Percentiles rank a stretch among this genome's conserved stretches.
Evolutionary conservation across 1,284 basidiomycete genomes (phyloP).

Genomic region (Sparassis latifolia): DNA sequence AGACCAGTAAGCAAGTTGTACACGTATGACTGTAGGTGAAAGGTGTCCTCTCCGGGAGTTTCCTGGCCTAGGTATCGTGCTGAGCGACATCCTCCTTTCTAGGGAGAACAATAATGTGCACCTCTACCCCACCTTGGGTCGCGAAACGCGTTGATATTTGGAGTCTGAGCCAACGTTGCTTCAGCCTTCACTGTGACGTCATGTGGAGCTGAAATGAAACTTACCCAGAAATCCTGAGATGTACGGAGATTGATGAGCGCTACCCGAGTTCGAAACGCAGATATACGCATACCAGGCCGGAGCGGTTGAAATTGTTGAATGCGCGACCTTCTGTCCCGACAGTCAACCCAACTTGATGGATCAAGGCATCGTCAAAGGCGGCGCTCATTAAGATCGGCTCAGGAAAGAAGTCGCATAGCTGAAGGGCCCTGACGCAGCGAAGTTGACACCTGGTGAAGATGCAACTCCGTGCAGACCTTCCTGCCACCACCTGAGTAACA

Average conservation of each 20-base stretch:
- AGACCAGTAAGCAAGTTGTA: constrained; percentile 46
- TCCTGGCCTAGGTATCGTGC: constrained; percentile 30
- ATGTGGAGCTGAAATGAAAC: background rate
- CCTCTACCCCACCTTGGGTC: constrained; percentile 57
- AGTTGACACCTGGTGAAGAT: constrained; percentile 42
- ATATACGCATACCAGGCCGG: constrained; percentile 24
- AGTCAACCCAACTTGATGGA: constrained; percentile 39
- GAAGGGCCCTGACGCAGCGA: constrained; percentile 41
- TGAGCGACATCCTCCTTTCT: background rate
- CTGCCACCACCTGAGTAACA: constrained; percentile 6
- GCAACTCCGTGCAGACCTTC: constrained; percentile 45
- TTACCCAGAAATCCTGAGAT: background rate
- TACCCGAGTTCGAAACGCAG: background rate
- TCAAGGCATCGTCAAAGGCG: constrained; percentile 41
- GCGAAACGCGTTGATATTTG: constrained; percentile 56
- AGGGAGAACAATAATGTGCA: background rate
- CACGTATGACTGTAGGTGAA: constrained; percentile 46
- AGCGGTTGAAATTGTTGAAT: constrained; percentile 44
- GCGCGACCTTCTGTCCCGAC: constrained; percentile 51
- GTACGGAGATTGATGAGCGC: background rate
- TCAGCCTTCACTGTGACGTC: background rate
- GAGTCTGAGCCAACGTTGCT: constrained; percentile 33
- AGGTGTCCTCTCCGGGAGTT: constrained; percentile 54
- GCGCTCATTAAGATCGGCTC: constrained; percentile 31
- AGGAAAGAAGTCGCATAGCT: constrained; percentile 51